Base-by-base conservation (phyloP, 768 basidiomycete genomes). In the Symmetrospora coprosmae region DNA sequence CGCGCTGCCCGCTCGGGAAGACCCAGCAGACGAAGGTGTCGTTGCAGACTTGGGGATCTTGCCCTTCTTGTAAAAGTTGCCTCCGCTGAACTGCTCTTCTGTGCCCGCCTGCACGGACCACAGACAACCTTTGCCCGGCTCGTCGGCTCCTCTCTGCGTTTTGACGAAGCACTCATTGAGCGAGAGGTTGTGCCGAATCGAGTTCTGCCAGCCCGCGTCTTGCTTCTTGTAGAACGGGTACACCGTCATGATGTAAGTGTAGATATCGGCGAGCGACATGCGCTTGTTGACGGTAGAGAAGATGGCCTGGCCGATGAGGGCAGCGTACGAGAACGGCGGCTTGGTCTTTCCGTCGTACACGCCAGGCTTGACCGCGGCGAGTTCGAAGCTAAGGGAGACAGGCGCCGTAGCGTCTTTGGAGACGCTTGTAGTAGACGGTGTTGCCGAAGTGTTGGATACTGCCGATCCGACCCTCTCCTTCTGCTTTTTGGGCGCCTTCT, bases 181-280 rank as follows among this genome's bases (percentile, higher is more conserved):
- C 65, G 86, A 89, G 25, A 97, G 78, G 47, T 91, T 90, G 73
- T 97, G 91, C n/a, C 92, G 81, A 62, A 97, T 88, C 56, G 88
- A 91, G 73, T 94, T 94, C 37, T 91, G 90, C 92, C 92, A 97
- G 5, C 89, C 92, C 2, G 84, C 80, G 68, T 96, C 90, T 21
- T 85, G 84, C 60, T 86, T 84, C 73, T 88, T 87, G 75, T 87
- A 99, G 70, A 83, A 82, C 6, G 94, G 91, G 73, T 89, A 91
- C 8, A 87, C 86, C 39, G 85, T 86, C 45, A 87, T 87, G 68
- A 99, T 91, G 80, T 81, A 99, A 70, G 87, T 84, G 69, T 97
- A 97, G 65, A 99, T 94, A 71, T 97, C 89, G 71, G 91, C 86
- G 25, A 97, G 77, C 1, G 88, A 88, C 50, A 96, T 81, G 51